Conservation (phyloP, 2,329 filamentous ascomycete genomes). For the Penicillium sp. region DNA sequence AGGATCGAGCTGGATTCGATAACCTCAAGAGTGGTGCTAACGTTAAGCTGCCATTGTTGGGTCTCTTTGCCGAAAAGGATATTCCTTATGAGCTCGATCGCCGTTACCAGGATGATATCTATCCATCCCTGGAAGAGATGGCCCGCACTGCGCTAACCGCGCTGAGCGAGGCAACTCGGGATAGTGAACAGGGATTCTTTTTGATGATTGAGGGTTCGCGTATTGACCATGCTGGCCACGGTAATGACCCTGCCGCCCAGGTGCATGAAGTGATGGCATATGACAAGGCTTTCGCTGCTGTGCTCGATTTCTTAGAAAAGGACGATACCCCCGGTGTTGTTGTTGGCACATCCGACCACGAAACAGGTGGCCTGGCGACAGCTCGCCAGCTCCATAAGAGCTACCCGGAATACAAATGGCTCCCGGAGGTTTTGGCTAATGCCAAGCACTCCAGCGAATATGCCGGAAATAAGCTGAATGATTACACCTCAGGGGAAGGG, state of each 20-base stretch:
- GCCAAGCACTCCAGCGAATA: constrained; percentile 75
- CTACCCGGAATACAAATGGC: constrained; percentile 71
- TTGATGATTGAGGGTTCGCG: constrained; percentile 97
- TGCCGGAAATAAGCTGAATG: constrained; percentile 65
- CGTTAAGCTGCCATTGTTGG: constrained; percentile 78
- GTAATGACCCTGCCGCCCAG: constrained; percentile 81
- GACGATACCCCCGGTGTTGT: constrained; percentile 75
- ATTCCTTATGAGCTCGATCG: constrained; percentile 95
- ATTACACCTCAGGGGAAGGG: constrained; percentile 57
- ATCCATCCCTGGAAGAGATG: constrained; percentile 93
- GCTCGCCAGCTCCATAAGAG: constrained; percentile 68
- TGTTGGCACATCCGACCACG: constrained; percentile 91
- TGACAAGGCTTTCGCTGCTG: constrained; percentile 80
- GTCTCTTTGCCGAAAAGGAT: constrained; percentile 79
- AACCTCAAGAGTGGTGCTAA: constrained; percentile 67
- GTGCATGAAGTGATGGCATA: constrained; percentile 95
- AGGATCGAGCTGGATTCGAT: constrained; percentile 75
- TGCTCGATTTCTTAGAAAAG: constrained; percentile 80
- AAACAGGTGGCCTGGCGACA: constrained; percentile 85
- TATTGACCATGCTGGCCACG: constrained; percentile 92
- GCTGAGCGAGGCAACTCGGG: constrained; percentile 77
- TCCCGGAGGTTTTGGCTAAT: constrained; percentile 79
- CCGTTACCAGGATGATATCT: constrained; percentile 73
- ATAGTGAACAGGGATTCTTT: constrained; percentile 93
- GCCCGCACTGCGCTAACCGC: constrained; percentile 77